phyloP scores from a whole-genome alignment of 192 early-diverging fungal genomes.

The Funneliformis geosporum region DNA sequence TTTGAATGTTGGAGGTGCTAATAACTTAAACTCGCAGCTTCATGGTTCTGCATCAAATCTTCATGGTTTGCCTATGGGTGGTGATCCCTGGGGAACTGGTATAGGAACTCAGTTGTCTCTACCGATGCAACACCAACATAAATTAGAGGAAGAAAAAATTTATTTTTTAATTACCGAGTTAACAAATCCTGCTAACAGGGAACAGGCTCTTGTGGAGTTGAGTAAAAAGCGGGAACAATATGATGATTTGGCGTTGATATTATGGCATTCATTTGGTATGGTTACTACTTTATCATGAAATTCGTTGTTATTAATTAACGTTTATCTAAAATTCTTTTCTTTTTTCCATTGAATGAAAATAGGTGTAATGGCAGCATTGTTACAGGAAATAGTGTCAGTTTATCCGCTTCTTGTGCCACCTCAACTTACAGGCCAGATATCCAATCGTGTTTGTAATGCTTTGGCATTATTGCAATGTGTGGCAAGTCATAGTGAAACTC shows the following conservation, averaged over 20 bases:
- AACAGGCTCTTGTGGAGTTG: constrained; percentile 89
- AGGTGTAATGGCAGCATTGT: constrained; percentile 91
- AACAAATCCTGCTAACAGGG: constrained; percentile 73
- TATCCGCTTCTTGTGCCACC: constrained; percentile 90
- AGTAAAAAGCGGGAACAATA: constrained; percentile 94
- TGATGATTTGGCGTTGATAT: constrained; percentile 91
- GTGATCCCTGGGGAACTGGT: constrained; percentile 31
- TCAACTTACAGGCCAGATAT: constrained; percentile 81
- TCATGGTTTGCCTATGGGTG: constrained; percentile 14
- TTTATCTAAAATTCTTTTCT: neutral
- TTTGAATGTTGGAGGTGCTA: constrained; percentile 35
- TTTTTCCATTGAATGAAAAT: neutral
- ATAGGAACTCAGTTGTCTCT: constrained; percentile 32
- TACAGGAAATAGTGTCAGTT: constrained; percentile 95
- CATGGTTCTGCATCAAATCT: constrained; percentile 30
- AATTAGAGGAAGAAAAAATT: constrained; percentile 81
- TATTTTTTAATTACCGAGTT: constrained; percentile 87
- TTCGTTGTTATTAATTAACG: neutral
- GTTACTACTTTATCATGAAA: neutral
- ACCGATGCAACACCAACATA: constrained; percentile 50
- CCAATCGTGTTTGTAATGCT: constrained; percentile 96
- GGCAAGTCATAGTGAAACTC: constrained; percentile 90
- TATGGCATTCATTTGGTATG: constrained; percentile 95
- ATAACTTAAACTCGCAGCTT: constrained; percentile 27
- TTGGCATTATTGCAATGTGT: constrained; percentile 94